Base-by-base conservation (phyloP, 441 rosid genomes). In the Croton laevigatus region DNA sequence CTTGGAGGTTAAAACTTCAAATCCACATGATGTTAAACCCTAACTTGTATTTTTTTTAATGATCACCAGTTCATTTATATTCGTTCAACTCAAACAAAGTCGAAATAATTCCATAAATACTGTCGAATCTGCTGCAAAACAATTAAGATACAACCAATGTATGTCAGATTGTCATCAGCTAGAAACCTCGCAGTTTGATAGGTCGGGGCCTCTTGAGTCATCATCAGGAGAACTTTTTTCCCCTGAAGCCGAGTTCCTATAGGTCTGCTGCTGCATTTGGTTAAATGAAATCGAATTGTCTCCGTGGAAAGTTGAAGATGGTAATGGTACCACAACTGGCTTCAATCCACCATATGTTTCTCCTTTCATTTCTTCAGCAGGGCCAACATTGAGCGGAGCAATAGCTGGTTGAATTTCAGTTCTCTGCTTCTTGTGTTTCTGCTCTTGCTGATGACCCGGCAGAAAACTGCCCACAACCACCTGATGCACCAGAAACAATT, bases 381-480 rank as follows among this genome's bases (percentile, higher is more conserved):
- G 65, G 55, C 77, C 36, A 36, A 74, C 62, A 57, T 72, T 81
- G 16, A 85, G 65, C 20, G 80, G 59, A 36, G 80, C 27, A 3
- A 75, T 62, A 55, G 75, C 75, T 2, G 82, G 78, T 14, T 82
- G 51, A n/a, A 71, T 58, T 59, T 82, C 88, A 13, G 65, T 81
- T 76, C 80, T 78, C 75, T 81, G 89, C 80, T 88, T 93, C 84
- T 88, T 93, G 49, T 87, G 90, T 66, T 84, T 89, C 58, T 87
- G 92, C 71, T 88, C 91, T 73, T 75, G 93, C 81, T 89, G 97
- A 74, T 90, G 90, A 75, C 96, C 96, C 8, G 86, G 91, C 61
- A 90, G 78, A 76, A 96, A 96, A 75, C 98, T 96, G 66, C 97
- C 98, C 64, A 96, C 87, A 36, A 91, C 81, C 71, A 96, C 94